Evolutionary conservation across 306 rosid genomes (phyloP), one percentile per base, ranked within the genome.

Genomic region (Lotus japonicus): DNA sequence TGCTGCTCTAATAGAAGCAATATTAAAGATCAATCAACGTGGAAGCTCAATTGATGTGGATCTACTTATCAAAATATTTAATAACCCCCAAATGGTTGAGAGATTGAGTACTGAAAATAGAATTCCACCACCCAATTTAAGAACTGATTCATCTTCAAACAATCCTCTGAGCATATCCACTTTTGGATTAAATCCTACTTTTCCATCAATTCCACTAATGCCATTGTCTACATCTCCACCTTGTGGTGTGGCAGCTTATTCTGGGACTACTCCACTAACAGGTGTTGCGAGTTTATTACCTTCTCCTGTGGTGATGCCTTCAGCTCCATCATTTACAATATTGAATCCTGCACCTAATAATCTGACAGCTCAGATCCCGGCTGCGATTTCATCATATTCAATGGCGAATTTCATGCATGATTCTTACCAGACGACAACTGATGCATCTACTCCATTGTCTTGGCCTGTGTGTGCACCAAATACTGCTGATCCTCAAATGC

Each of bases 11-110:
- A 74, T 84, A 49, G 80, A 87, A 3, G n/a, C n/a, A n/a, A n/a
- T n/a, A n/a, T n/a, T n/a, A n/a, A n/a, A n/a, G n/a, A n/a, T 64
- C 69, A 79, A 42, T 4, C 82, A 85, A 81, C 84, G 77, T 50
- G 89, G 83, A 33, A 56, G 72, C 80, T 11, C 73, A 76, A 82
- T 92, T 4, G 92, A 92, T 58, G 79, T 86, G 14, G 83, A 86
- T 52, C 74, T 87, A 52, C 92, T 92, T 43, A 73, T 84, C 13
- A 77, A 74, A 66, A 81, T 89, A 71, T 72, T 92, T 17, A 82
- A 65, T 7, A 89, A 92, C 68, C 94, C 92, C 16, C 65, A 75
- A 64, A 64, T 84, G 84, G 77, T 89, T 57, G 82, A 85, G 80
- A 76, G 64, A 48, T 73, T 92, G 81, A 64, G 66, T 64, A 65